phyloP scores from a whole-genome alignment of 1,284 basidiomycete genomes.

The Ganoderma leucocontextum region DNA sequence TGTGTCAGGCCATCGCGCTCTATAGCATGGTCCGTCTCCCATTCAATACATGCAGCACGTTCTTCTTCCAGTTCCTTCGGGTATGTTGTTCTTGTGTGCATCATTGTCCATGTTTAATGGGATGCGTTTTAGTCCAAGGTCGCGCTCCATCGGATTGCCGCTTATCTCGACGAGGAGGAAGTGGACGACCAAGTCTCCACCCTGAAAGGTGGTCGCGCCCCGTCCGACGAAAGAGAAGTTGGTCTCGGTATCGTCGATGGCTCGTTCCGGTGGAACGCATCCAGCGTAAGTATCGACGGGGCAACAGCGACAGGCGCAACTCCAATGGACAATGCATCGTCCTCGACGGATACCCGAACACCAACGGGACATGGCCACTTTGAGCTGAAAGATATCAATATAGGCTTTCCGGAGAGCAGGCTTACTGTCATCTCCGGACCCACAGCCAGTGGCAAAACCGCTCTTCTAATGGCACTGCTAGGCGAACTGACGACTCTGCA shows the following conservation, averaged over 20 bases:
- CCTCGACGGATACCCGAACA: slow-evolving; percentile 29
- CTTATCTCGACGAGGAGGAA: slow-evolving; percentile 86
- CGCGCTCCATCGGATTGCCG: slow-evolving; percentile 81
- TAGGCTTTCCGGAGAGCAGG: slow-evolving; percentile 76
- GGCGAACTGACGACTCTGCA: slow-evolving; percentile 67
- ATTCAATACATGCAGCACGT: slow-evolving; percentile 73
- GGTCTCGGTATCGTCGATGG: slow-evolving; percentile 73
- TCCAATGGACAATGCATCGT: slow-evolving; percentile 35
- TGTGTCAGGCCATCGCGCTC: slow-evolving; percentile 65
- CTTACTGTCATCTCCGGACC: slow-evolving; percentile 74
- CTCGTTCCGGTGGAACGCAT: slow-evolving; percentile 72
- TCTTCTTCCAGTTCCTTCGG: slow-evolving; percentile 69
- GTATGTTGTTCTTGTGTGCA: slow-evolving; percentile 37
- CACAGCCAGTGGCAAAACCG: slow-evolving; percentile 85
- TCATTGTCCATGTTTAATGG: slow-evolving; percentile 23
- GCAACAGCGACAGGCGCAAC: slow-evolving; percentile 5
- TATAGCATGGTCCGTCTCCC: slow-evolving; percentile 81
- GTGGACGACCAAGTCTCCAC: slow-evolving; percentile 43
- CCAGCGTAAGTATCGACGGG: slow-evolving; percentile 1
- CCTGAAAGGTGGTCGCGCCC: slow-evolving; percentile 42
- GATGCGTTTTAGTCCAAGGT: slow-evolving; percentile 60
- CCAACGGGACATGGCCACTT: slow-evolving; percentile 54
- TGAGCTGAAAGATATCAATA: slow-evolving; percentile 68
- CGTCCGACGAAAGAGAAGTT: slow-evolving; percentile 41
- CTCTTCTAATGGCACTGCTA: slow-evolving; percentile 73